Base-by-base conservation (phyloP, 1,284 basidiomycete species). In the Pterulicium gracile region DNA sequence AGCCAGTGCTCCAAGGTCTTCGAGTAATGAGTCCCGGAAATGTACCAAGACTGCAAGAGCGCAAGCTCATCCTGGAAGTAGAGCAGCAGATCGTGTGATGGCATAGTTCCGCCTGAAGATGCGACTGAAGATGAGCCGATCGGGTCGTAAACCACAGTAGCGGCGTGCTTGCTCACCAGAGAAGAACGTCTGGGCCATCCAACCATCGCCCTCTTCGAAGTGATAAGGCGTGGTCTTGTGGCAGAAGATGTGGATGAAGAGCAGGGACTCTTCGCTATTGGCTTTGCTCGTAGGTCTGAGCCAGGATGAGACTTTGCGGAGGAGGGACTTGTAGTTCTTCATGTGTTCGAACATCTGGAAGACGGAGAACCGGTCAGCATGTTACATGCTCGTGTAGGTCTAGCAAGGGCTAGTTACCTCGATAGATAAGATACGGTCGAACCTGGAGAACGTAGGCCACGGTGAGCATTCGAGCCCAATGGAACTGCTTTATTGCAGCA, bases 161-260 rank as follows among this genome's bases (percentile, higher is more conserved):
- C 27, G n/a, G 41, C 32, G 14, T 47, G 47, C n/a, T 17, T 22
- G 35, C 56, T 40, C 43, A 73, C 81, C 82, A 3, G 79, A 77
- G 61, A 88, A 88, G 65, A 88, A 88, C 46, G 77, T 82, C 60
- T 81, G 69, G 3, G 81, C 76, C 85, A 88, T 81, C 84, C 85
- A 85, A 2, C 81, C 80, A 53, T 86, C 83, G 43, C 67, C 70
- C 45, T 81, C 73, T 49, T 81, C 79, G 52, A 88, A 89, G 54
- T 88, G 80, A 56, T 88, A 88, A 2, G 83, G 79, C 1, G 66
- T 79, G 3, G 68, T 70, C 43, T 65, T 64, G 58, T 88, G 84
- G 57, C 83, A 86, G 62, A 88, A 88, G 42, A 87, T 77, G 57
- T 88, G 85, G 23, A 86, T 72, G 60, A 88, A 88, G 20, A 88